A percentile compares a stretch with the other conserved stretches of the same genome.
phyloP scores from a whole-genome alignment of 176 grass and related monocot species.

The Dendrocalamus sinicus region DNA sequence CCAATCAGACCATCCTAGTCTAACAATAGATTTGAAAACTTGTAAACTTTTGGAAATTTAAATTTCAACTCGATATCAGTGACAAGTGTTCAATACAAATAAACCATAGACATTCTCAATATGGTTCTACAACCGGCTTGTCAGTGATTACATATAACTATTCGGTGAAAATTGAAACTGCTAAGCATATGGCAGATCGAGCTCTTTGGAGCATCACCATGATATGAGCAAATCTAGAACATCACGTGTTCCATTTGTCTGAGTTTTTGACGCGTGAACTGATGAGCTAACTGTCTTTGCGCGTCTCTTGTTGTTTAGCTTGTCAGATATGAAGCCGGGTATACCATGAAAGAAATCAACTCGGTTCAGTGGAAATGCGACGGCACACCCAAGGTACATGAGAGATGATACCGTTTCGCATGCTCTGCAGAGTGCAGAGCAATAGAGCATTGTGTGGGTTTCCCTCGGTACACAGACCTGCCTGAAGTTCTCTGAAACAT shows the following conservation, averaged over 20 bases:
- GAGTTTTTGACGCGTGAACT: not conserved
- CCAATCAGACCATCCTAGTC: too few species aligned
- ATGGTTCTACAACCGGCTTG: too few species aligned
- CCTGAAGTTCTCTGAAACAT: not conserved
- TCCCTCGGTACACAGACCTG: too few species aligned
- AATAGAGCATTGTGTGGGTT: too few species aligned
- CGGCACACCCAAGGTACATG: constrained; percentile 53
- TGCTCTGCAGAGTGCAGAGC: too few species aligned
- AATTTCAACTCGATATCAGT: too few species aligned
- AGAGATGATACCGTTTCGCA: not conserved
- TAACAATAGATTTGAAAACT: too few species aligned
- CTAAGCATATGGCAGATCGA: not conserved
- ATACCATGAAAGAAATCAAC: constrained; percentile 53
- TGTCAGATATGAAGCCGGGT: constrained; percentile 47
- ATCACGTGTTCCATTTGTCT: not conserved
- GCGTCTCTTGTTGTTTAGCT: constrained; percentile 20
- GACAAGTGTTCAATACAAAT: too few species aligned
- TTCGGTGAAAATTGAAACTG: not conserved
- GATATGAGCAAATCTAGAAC: not conserved
- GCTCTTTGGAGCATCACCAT: not conserved
- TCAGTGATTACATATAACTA: not conserved
- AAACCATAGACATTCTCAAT: too few species aligned
- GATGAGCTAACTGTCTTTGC: too few species aligned
- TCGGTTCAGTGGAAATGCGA: constrained; percentile 49
- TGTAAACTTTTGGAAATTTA: too few species aligned